Evolutionary conservation across 805 yeast species (phyloP), one percentile per base, ranked within the genome.

Genomic region (Ogataea haglerorum): DNA sequence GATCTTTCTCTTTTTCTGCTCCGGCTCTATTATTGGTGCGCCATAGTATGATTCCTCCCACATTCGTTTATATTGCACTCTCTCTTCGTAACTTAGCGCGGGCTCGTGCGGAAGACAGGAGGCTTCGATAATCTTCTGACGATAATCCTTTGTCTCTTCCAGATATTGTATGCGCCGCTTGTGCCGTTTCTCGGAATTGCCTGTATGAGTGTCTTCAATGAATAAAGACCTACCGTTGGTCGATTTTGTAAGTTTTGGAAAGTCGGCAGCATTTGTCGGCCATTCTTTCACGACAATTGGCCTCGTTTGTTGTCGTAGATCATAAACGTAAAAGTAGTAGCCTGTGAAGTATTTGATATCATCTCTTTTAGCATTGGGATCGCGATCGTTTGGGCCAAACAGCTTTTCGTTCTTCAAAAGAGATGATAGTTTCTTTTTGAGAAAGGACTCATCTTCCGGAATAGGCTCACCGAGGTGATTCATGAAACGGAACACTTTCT

Each of bases 271-370:
- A 53, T 69, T 70, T 12, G 56, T 45, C 6, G 53, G 47, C 95
- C 96, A 93, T 62, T 93, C 98, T 52, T 90, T 73, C 6, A 80
- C 69, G 9, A 90, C 80, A 5, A 88, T 75, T 0, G 98, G 96
- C 41, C 95, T 76, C 46, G 82, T 81, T 17, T 73, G 74, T 52
- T 85, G 90, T 47, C 80, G 73, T 18, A 85, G 68, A 56, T 93
- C 99, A 64, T 83, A 91, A 27, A 88, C 82, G 49, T 83, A 80
- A 19, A 88, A 67, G 61, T 81, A 88, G 6, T 82, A 78, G 27
- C 82, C 80, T 36, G 80, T 80, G 61, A 93, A 86, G 59, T 85
- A 85, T 56, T 82, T 81, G 54, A 84, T 76, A 58, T 91, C 96
- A 52, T 86, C 95, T 42, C 96, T 70, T 49, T 75, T 80, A 2